phyloP scores from a whole-genome alignment of 2,329 filamentous ascomycete genomes.

The Phyllosticta capitalensis region DNA sequence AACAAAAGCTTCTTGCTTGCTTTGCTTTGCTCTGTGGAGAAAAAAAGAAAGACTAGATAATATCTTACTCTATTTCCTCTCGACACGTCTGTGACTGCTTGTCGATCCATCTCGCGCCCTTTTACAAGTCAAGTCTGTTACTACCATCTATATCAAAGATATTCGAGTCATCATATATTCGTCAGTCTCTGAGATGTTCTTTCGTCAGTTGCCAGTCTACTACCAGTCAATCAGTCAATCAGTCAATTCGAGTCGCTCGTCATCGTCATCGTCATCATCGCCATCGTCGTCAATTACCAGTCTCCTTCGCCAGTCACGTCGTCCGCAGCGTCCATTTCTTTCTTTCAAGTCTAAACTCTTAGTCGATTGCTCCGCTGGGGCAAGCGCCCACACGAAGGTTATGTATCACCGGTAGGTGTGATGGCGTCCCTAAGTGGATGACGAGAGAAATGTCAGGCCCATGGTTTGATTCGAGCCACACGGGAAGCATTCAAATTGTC shows the following conservation, averaged over 20 bases:
- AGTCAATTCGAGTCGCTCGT: not conserved
- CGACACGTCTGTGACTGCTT: not conserved
- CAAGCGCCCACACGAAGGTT: too few relatives aligned
- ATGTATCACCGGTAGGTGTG: too few relatives aligned
- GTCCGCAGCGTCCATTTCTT: too few relatives aligned
- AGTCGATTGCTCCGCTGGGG: too few relatives aligned
- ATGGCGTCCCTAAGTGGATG: too few relatives aligned
- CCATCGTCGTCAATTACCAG: not conserved
- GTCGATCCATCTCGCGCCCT: not conserved
- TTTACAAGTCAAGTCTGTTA: not conserved
- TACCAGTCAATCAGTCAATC: not conserved
- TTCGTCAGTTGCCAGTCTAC: not conserved
- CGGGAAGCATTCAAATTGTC: too few relatives aligned
- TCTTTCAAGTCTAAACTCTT: too few relatives aligned
- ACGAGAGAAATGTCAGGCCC: too few relatives aligned
- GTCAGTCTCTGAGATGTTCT: not conserved
- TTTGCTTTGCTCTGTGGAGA: too few relatives aligned
- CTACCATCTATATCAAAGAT: not conserved
- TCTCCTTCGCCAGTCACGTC: not conserved
- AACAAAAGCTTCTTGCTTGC: too few relatives aligned
- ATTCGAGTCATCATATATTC: slow-evolving; percentile 1
- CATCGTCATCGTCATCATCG: not conserved
- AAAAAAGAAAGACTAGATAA: too few relatives aligned
- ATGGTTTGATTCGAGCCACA: too few relatives aligned
- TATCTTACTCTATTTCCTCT: not conserved